phyloP scores from a whole-genome alignment of 169 alveolate genomes.

The Babesia bigemina region DNA sequence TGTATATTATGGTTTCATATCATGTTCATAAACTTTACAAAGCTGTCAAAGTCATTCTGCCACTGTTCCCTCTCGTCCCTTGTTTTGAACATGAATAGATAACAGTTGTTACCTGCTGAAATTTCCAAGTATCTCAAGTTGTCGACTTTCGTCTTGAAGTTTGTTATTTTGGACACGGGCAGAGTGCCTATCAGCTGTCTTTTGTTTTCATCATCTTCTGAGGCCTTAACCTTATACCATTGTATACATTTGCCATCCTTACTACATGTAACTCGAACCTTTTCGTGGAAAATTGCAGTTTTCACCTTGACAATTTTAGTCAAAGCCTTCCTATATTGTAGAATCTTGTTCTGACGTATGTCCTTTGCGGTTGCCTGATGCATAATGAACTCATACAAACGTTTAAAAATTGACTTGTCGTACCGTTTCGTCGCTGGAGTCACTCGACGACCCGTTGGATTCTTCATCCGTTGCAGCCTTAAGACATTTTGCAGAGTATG shows the following conservation, averaged over 20 bases:
- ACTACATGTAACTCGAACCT: constrained; percentile 74
- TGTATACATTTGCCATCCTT: constrained; percentile 75
- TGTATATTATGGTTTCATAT: background rate
- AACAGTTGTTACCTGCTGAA: constrained; percentile 68
- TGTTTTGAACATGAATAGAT: constrained; percentile 72
- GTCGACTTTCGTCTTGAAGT: constrained; percentile 73
- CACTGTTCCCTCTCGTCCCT: constrained; percentile 76
- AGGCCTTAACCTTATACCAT: constrained; percentile 71
- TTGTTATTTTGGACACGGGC: constrained; percentile 53
- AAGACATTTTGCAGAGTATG: constrained; percentile 56
- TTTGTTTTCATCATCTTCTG: constrained; percentile 67
- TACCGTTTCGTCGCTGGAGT: constrained; percentile 43
- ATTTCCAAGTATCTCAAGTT: constrained; percentile 72
- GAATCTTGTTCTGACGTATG: constrained; percentile 63
- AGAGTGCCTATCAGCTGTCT: constrained; percentile 64
- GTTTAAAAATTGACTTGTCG: background rate
- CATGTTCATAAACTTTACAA: constrained; percentile 61
- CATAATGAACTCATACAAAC: background rate
- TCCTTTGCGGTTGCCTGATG: constrained; percentile 72
- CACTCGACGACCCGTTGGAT: constrained; percentile 40
- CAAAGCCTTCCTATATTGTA: constrained; percentile 67
- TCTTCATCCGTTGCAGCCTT: constrained; percentile 43
- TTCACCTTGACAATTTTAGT: constrained; percentile 74
- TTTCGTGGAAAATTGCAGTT: constrained; percentile 73
- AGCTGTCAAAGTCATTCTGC: constrained; percentile 75